Evolutionary conservation across 2,329 filamentous ascomycete species (phyloP).

Genomic region (Epichloe amarillans): DNA sequence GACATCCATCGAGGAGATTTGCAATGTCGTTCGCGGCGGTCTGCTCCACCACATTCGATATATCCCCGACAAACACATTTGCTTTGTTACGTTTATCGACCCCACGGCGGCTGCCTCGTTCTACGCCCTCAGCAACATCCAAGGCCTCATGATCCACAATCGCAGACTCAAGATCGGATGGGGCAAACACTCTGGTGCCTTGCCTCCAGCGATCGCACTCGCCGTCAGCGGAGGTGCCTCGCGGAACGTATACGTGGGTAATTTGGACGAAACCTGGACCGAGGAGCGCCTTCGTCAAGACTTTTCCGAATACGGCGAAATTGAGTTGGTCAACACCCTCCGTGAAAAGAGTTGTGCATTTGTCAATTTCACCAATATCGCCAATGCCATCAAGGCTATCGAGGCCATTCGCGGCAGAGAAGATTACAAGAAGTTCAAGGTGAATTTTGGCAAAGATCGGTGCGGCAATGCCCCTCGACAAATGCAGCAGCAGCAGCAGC

Average conservation of each 20-base stretch:
- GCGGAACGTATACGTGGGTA: conserved; percentile 97
- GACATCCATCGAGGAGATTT: conserved; percentile 98
- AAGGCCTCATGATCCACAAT: conserved; percentile 99
- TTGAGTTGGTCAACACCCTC: conserved; percentile 91
- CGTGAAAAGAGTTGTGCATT: conserved; percentile 99
- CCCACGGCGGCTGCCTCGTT: conserved; percentile 95
- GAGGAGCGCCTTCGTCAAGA: conserved; percentile 93
- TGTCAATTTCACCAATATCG: conserved; percentile 99
- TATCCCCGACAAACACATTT: conserved; percentile 99
- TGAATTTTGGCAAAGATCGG: conserved; percentile 98
- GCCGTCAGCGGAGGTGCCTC: conserved; percentile 94
- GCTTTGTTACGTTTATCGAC: conserved; percentile 98
- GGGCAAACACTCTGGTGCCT: conserved; percentile 96
- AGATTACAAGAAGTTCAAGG: conserved; percentile 97
- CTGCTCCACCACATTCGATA: conserved; percentile 96
- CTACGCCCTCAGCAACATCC: conserved; percentile 92
- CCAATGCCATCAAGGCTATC: conserved; percentile 98
- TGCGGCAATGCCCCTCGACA: conserved; percentile 94
- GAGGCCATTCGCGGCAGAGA: conserved; percentile 90
- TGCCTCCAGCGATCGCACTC: conserved; percentile 88
- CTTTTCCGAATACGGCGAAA: conserved; percentile 94
- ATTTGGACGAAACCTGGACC: conserved; percentile 92
- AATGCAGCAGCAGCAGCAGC: conserved; percentile 38
- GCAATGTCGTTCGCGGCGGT: conserved; percentile 93
- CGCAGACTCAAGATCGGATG: conserved; percentile 94